phyloP scores from a whole-genome alignment of 495 filamentous ascomycete genomes.

The Talaromyces trachyspermus region DNA sequence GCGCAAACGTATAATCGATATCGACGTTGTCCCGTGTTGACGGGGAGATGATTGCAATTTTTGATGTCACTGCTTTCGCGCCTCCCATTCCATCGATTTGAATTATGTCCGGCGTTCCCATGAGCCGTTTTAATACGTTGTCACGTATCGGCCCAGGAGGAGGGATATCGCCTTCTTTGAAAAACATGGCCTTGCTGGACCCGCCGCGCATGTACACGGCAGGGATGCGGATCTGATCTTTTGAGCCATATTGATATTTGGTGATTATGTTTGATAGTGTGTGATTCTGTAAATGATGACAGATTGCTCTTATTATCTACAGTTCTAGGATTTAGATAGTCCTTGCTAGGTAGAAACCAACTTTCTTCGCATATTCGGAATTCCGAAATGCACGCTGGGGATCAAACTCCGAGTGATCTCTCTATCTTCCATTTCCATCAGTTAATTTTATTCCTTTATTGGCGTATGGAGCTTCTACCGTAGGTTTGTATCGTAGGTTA shows the following conservation, averaged over 20 bases:
- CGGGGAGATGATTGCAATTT: constrained; percentile 8
- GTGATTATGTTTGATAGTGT: not conserved
- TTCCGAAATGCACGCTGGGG: not conserved
- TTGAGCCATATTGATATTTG: constrained; percentile 1
- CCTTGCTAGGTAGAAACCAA: not conserved
- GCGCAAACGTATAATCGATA: constrained; percentile 7
- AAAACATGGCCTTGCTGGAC: constrained; percentile 8
- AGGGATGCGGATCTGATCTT: constrained; percentile 1
- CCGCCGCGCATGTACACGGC: constrained; percentile 8
- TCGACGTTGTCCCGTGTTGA: constrained; percentile 5
- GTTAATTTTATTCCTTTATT: not conserved
- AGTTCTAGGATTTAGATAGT: not conserved
- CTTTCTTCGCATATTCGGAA: not conserved
- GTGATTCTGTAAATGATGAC: not conserved
- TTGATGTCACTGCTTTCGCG: constrained; percentile 9
- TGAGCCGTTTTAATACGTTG: constrained; percentile 3
- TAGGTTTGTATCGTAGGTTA: not conserved
- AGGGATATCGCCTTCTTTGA: constrained; percentile 4
- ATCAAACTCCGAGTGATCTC: not conserved
- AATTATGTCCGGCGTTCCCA: constrained; percentile 7
- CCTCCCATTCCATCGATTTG: constrained; percentile 9
- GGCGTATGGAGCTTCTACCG: not conserved
- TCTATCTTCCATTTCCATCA: not conserved
- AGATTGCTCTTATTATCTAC: constrained; percentile 1
- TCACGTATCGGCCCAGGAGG: constrained; percentile 1